Conservation (phyloP, 805 yeast species). For the Clavispora phyllophila region DNA sequence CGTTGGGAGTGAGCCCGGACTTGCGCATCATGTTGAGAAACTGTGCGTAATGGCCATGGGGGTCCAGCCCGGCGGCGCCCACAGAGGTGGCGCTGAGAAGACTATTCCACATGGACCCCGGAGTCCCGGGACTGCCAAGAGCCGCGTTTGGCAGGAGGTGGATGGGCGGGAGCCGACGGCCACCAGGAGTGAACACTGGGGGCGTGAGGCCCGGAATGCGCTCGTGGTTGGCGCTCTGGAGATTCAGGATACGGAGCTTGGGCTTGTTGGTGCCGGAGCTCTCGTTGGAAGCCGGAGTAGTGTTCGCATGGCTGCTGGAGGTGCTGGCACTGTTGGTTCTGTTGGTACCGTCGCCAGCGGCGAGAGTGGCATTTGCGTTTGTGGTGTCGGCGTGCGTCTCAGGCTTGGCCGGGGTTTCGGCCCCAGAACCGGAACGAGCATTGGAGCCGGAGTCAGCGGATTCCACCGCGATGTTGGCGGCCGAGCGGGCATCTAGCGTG, state of each 20-base stretch:
- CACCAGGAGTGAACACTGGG: conserved; percentile 54
- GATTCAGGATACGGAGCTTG: conserved; percentile 30
- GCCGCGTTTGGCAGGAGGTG: conserved; percentile 41
- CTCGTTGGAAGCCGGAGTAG: background rate
- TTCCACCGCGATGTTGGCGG: too few relatives aligned
- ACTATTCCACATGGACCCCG: conserved; percentile 48
- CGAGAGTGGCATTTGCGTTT: background rate
- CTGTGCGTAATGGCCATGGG: conserved; percentile 14
- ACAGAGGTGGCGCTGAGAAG: conserved; percentile 39
- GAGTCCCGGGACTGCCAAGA: conserved; percentile 44
- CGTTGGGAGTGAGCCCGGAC: conserved; percentile 73
- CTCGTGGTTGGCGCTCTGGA: conserved; percentile 21
- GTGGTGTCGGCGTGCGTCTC: too few relatives aligned
- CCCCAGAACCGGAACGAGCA: too few relatives aligned
- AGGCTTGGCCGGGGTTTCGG: too few relatives aligned
- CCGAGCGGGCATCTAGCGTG: too few relatives aligned
- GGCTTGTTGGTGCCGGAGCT: conserved; percentile 23
- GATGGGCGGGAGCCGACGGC: conserved; percentile 52
- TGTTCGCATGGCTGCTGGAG: background rate
- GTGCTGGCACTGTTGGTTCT: background rate
- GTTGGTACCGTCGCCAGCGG: background rate
- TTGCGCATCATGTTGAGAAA: conserved; percentile 31
- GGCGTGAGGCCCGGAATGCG: conserved; percentile 40
- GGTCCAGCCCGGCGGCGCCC: background rate
- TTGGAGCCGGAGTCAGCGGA: too few relatives aligned